Percentiles rank a stretch among this genome's conserved stretches.
phyloP scores from a whole-genome alignment of 2,329 filamentous ascomycete species.

The Trichoderma pleuroti region DNA sequence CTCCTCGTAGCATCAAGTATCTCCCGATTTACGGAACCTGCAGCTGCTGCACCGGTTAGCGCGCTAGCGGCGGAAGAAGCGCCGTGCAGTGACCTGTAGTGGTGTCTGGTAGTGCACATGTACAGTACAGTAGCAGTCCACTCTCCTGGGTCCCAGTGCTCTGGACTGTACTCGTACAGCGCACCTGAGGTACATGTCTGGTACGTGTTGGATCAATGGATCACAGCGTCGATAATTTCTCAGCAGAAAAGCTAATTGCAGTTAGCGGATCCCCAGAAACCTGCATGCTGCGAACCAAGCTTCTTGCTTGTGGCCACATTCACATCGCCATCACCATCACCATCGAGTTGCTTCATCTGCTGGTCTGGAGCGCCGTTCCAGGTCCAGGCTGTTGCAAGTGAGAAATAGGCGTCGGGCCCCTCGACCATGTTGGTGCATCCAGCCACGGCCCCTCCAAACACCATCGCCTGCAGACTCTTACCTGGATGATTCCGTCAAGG shows the following conservation, averaged over 20 bases:
- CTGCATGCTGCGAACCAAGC: constrained; percentile 2
- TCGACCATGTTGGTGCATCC: constrained; percentile 43
- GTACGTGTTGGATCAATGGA: neutral
- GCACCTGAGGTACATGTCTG: neutral
- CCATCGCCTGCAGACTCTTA: constrained; percentile 33
- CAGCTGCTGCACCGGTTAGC: neutral
- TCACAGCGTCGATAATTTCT: neutral
- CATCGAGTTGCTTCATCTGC: neutral
- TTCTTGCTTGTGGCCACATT: constrained; percentile 3
- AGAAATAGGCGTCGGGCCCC: constrained; percentile 20
- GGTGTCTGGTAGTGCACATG: neutral
- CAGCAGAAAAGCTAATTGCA: neutral
- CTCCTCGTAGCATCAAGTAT: neutral
- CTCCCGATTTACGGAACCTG: neutral
- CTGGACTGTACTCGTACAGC: too few species aligned
- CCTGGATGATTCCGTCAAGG: constrained; percentile 23
- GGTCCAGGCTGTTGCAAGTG: constrained; percentile 29
- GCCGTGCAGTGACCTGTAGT: neutral
- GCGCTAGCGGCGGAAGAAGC: neutral
- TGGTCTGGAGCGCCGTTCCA: neutral
- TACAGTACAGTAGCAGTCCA: neutral
- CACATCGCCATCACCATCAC: constrained; percentile 14
- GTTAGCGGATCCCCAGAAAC: neutral
- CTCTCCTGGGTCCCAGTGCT: neutral
- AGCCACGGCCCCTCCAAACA: constrained; percentile 34